Conservation (phyloP, 371 early-diverging fungal genomes). For the Polyrhizophydium stewartii region DNA sequence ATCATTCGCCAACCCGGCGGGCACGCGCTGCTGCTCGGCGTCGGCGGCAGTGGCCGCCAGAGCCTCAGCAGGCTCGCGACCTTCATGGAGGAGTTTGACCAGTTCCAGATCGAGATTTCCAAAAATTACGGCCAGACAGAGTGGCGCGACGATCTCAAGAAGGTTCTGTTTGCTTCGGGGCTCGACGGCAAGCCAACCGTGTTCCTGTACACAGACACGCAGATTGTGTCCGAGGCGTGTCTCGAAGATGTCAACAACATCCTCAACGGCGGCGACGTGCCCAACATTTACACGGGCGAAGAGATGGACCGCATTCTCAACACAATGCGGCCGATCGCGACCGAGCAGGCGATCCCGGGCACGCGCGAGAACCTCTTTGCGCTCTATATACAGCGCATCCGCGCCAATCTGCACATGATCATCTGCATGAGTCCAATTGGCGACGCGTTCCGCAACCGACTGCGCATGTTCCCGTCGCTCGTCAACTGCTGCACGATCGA, state of each 20-base stretch:
- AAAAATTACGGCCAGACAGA: constrained; percentile 58
- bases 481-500: constrained; percentile 63
- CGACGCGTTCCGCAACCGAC: constrained; percentile 52
- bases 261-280: constrained; percentile 57
- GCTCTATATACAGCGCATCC: constrained; percentile 40
- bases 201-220: constrained; percentile 54
- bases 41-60: constrained; percentile 58
- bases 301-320: constrained; percentile 54
- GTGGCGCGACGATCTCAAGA: constrained; percentile 58
- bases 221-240: constrained; percentile 50
- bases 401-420: constrained; percentile 45
- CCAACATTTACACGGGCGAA: constrained; percentile 53
- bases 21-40: constrained; percentile 53
- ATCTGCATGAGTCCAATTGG: constrained; percentile 62
- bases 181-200: constrained; percentile 50
- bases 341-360: constrained; percentile 38
- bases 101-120: constrained; percentile 55
- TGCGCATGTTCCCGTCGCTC: constrained; percentile 59
- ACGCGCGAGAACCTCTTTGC: constrained; percentile 50
- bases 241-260: constrained; percentile 59
- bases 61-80: constrained; percentile 48
- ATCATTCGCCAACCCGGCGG: constrained; percentile 55
- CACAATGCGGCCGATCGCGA: constrained; percentile 47
- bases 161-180: constrained; percentile 46
- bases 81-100: constrained; percentile 56